phyloP scores from a whole-genome alignment of 495 filamentous ascomycete species.

The Aspergillus kassunensis region DNA sequence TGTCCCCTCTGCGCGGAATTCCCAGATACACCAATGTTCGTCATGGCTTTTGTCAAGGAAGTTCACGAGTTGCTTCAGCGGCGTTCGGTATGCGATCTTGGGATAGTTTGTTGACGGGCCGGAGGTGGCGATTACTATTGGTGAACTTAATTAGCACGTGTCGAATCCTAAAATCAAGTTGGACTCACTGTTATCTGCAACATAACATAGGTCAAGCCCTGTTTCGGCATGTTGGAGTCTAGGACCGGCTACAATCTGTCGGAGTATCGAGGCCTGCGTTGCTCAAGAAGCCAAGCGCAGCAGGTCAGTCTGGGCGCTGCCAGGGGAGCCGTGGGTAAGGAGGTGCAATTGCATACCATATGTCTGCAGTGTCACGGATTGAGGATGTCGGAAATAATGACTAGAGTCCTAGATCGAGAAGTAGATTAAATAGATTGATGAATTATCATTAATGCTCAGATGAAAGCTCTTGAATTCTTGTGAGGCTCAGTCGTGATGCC shows the following conservation, averaged over 20 bases:
- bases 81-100: conserved; percentile 86
- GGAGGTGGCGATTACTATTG: conserved; percentile 65
- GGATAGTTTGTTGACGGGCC: conserved; percentile 86
- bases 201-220: conserved; percentile 91
- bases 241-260: conserved; percentile 75
- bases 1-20: conserved; percentile 93
- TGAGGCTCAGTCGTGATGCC: background rate
- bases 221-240: conserved; percentile 79
- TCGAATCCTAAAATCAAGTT: background rate
- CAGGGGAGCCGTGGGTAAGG: background rate
- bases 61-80: conserved; percentile 74
- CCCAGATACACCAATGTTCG: conserved; percentile 87
- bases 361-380: background rate
- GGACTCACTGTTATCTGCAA: conserved; percentile 65
- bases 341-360: conserved; percentile 12
- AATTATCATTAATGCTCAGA: no score
- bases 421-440: no score
- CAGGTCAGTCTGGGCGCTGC: conserved; percentile 21
- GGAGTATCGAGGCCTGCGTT: conserved; percentile 59
- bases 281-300: conserved; percentile 13
- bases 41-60: conserved; percentile 85
- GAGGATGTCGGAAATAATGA: background rate
- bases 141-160: background rate
- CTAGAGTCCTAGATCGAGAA: no score
- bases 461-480: background rate